phyloP scores from a whole-genome alignment of 441 rosid species.

The Populus hybrid region DNA sequence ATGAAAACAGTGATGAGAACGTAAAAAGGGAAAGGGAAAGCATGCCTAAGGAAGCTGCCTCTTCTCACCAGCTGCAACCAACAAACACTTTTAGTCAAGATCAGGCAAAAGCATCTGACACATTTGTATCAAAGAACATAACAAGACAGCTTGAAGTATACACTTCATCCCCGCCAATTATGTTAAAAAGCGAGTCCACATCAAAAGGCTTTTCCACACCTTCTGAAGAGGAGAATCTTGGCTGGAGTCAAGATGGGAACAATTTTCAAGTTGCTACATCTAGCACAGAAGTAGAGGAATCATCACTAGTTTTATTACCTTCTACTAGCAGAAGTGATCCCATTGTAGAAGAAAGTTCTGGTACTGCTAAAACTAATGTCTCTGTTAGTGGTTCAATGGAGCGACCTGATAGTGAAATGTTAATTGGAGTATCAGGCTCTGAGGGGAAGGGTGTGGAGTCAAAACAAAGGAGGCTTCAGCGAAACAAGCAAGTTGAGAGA shows the following conservation, averaged over 20 bases:
- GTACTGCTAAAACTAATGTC: conserved; percentile 28
- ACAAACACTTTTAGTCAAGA: conserved; percentile 31
- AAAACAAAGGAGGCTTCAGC: conserved; percentile 66
- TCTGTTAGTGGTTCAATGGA: conserved; percentile 42
- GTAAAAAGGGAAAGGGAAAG: conserved; percentile 37
- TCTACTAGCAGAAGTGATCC: conserved; percentile 37
- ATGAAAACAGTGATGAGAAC: conserved; percentile 55
- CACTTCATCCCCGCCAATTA: conserved; percentile 31
- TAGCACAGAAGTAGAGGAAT: conserved; percentile 30
- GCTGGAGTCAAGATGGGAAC: conserved; percentile 32
- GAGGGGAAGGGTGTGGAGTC: conserved; percentile 37
- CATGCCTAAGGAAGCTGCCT: conserved; percentile 38
- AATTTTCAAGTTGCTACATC: conserved; percentile 32
- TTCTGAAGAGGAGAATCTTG: conserved; percentile 34
- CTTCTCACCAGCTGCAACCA: conserved; percentile 34
- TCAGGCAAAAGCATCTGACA: conserved; percentile 37
- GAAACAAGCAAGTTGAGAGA: conserved; percentile 60
- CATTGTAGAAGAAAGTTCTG: conserved; percentile 37
- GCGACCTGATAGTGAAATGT: conserved; percentile 37
- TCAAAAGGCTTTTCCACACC: conserved; percentile 39
- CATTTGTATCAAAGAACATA: conserved; percentile 28
- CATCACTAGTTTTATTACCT: conserved; percentile 35
- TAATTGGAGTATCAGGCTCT: conserved; percentile 38
- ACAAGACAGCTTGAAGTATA: conserved; percentile 32
- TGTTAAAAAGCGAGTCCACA: conserved; percentile 40